Evolutionary conservation across 106 monocot genomes (phyloP), one percentile per base, ranked within the genome.

Genomic region (Dendrobium huoshanense): DNA sequence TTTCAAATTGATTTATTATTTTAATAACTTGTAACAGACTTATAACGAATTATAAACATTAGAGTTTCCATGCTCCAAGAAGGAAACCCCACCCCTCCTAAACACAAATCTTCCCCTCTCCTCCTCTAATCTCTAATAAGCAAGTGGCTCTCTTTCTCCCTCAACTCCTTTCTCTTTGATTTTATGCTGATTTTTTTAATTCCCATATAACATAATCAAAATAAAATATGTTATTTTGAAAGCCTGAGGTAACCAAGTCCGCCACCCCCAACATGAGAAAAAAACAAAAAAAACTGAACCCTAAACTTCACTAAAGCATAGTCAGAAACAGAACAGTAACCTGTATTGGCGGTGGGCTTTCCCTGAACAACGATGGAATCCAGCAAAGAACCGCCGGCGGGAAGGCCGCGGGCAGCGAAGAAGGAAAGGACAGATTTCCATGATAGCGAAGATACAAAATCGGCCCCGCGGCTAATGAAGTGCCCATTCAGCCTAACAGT

Each of bases 341-440:
- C 68, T 82, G 55, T 7, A 2, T 41, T 9, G 17, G 40, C 25
- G 1, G 67, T 10, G 19, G 75, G 68, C 31, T 85, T 86, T 17
- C 91, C 91, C 2, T 86, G 76, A 67, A 91, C 86, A 55, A 77
- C 70, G 72, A 91, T 70, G 44, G 91, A 37, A 44, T 78, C 61
- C 49, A 37, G n/a, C 20, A 49, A 9, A 64, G 82, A 82, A 7
- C 9, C 27, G 33, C 91, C 91, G 49, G 56, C 6, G 16, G 86
- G 86, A 48, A 88, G 65, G 1, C 86, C 88, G 20, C 91, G 88
- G 25, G 80, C n/a, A 67, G 86, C 43, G 80, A 91, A 91, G 86
- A 88, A 91, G 78, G 70, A 78, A 41, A 84, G 73, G 47, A 91
- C 86, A n/a, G 86, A 75, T 3, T 22, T 75, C 91, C 91, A 91